Conservation (phyloP, 2,329 filamentous ascomycete species). For the Atkinsonella texensis region DNA sequence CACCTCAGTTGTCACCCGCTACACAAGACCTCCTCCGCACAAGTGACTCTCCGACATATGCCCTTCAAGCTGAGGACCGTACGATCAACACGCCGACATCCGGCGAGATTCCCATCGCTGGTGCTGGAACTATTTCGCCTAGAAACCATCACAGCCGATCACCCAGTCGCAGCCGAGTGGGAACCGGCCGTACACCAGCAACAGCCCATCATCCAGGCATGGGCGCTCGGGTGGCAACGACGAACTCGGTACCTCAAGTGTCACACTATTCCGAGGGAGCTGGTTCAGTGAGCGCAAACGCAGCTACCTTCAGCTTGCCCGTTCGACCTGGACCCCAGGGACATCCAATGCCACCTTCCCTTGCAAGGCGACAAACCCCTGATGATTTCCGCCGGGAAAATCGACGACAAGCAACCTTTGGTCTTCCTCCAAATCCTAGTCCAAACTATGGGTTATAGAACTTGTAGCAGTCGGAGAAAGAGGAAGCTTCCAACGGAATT, state of each 20-base stretch:
- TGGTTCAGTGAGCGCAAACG: slow-evolving; percentile 30
- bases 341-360: slow-evolving; percentile 48
- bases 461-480: neutral
- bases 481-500: neutral
- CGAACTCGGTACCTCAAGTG: slow-evolving; percentile 41
- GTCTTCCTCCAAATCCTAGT: slow-evolving; percentile 31
- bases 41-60: slow-evolving; percentile 43
- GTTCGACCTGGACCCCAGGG: slow-evolving; percentile 50
- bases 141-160: slow-evolving; percentile 40
- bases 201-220: slow-evolving; percentile 40
- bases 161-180: slow-evolving; percentile 37
- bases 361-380: slow-evolving; percentile 42
- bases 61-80: slow-evolving; percentile 28
- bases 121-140: slow-evolving; percentile 42
- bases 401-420: slow-evolving; percentile 42
- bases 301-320: slow-evolving; percentile 48
- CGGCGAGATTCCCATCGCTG: slow-evolving; percentile 57
- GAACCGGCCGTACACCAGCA: slow-evolving; percentile 29
- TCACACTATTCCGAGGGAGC: slow-evolving; percentile 25
- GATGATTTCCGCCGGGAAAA: slow-evolving; percentile 41
- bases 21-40: slow-evolving; percentile 64
- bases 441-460: slow-evolving; percentile 23
- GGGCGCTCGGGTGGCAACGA: slow-evolving; percentile 37
- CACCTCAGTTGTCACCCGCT: slow-evolving; percentile 65
- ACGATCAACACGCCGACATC: slow-evolving; percentile 52